Conservation (phyloP, 2,329 filamentous ascomycete species). For the Sarocladiaceae sp. region DNA sequence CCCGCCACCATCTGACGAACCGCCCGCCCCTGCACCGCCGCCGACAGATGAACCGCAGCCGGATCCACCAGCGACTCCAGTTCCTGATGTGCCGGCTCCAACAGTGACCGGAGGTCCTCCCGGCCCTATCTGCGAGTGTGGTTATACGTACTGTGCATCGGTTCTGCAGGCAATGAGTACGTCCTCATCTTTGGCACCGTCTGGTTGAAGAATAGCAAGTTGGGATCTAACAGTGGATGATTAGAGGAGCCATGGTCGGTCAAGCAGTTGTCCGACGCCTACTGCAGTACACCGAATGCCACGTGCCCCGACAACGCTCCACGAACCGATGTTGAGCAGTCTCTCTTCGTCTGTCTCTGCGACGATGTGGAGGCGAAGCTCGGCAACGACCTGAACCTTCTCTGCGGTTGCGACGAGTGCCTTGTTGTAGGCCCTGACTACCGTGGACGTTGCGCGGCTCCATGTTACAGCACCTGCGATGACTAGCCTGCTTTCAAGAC, state of each 20-base stretch:
- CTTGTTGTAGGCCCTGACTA: constrained; percentile 32
- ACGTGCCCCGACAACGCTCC: constrained; percentile 24
- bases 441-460: constrained; percentile 31
- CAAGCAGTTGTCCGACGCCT: constrained; percentile 26
- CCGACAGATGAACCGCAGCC: constrained; percentile 14
- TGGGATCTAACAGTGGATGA: neutral
- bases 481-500: neutral
- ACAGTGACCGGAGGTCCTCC: constrained; percentile 16
- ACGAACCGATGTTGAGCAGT: constrained; percentile 22
- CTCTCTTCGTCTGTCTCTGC: constrained; percentile 34
- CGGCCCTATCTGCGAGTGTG: constrained; percentile 32
- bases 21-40: constrained; percentile 15
- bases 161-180: constrained; percentile 31
- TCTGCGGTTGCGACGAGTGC: constrained; percentile 33
- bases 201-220: neutral
- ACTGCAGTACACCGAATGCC: constrained; percentile 31
- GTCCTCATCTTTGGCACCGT: constrained; percentile 6
- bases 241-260: constrained; percentile 27
- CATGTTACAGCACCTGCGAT: constrained; percentile 18
- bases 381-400: constrained; percentile 28
- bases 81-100: constrained; percentile 12
- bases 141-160: constrained; percentile 34
- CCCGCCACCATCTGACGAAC: constrained; percentile 15
- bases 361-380: constrained; percentile 23
- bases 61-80: constrained; percentile 8